Evolutionary conservation across 1,139 yeast genomes (phyloP).

Genomic region (Pneumocystis sp.): DNA sequence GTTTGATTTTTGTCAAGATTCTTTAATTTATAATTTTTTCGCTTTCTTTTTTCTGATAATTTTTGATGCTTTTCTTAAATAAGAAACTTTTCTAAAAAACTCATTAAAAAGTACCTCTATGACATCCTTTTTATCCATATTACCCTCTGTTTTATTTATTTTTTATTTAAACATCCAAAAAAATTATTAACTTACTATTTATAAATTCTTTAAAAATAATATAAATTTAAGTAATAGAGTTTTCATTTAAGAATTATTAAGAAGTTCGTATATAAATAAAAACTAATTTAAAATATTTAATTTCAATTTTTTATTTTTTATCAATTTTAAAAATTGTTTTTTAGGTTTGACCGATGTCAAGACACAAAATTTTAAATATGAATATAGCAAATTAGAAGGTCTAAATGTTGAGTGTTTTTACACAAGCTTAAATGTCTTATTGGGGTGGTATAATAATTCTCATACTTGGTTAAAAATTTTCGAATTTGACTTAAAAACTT

Average conservation of each 20-base stretch:
- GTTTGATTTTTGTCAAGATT: neutral
- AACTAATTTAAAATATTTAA: no score
- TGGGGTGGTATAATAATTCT: neutral
- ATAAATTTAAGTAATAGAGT: neutral
- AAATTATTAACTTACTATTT: neutral
- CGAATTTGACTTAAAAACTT: neutral
- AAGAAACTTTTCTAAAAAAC: neutral
- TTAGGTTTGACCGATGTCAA: neutral
- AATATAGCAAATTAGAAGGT: neutral
- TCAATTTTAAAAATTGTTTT: neutral
- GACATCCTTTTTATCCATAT: neutral
- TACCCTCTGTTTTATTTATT: neutral
- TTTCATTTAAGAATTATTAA: no score
- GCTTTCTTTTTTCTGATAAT: neutral
- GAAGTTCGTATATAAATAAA: no score
- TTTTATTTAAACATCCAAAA: neutral
- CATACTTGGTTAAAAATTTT: neutral
- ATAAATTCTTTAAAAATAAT: neutral
- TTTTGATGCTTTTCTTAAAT: neutral
- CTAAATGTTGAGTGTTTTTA: no score
- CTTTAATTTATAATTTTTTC: neutral
- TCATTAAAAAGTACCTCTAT: neutral
- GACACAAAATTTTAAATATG: neutral
- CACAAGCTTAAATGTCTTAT: no score
- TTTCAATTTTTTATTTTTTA: no score